phyloP scores from a whole-genome alignment of 306 rosid species.

The Cajanus cajan region DNA sequence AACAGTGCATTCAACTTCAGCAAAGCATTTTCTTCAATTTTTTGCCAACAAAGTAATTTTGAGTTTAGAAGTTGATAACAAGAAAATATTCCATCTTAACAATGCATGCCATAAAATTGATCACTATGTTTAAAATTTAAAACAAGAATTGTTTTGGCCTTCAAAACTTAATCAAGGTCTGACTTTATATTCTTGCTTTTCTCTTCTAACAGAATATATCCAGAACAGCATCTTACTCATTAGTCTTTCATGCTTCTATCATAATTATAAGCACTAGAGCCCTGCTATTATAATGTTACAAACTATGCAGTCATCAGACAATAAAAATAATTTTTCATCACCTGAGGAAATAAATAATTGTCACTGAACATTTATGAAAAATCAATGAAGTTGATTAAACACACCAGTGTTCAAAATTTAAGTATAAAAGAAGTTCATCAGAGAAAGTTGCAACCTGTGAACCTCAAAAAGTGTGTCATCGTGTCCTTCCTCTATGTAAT shows the following conservation, averaged over 20 bases:
- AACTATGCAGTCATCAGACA: background rate
- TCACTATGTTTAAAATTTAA: background rate
- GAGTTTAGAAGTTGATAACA: background rate
- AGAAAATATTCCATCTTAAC: background rate
- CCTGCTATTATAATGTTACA: background rate
- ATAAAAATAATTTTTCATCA: background rate
- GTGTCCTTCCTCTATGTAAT: background rate
- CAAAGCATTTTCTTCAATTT: background rate
- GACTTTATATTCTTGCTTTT: background rate
- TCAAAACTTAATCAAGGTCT: background rate
- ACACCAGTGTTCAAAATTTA: background rate
- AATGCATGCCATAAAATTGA: background rate
- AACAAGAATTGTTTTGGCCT: background rate
- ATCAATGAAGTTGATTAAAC: background rate
- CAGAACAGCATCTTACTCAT: background rate
- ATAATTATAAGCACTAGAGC: background rate
- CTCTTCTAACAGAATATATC: background rate
- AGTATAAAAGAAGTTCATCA: background rate
- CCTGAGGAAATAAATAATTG: background rate
- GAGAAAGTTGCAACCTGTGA: conserved; percentile 9
- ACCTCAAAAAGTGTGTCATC: background rate
- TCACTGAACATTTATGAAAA: background rate
- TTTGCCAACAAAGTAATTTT: background rate
- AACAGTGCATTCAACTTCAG: background rate
- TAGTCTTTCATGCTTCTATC: background rate